Percentiles rank a stretch among this genome's conserved stretches.
Evolutionary conservation across 306 rosid genomes (phyloP).

Genomic region (Glycyrrhiza uralensis): DNA sequence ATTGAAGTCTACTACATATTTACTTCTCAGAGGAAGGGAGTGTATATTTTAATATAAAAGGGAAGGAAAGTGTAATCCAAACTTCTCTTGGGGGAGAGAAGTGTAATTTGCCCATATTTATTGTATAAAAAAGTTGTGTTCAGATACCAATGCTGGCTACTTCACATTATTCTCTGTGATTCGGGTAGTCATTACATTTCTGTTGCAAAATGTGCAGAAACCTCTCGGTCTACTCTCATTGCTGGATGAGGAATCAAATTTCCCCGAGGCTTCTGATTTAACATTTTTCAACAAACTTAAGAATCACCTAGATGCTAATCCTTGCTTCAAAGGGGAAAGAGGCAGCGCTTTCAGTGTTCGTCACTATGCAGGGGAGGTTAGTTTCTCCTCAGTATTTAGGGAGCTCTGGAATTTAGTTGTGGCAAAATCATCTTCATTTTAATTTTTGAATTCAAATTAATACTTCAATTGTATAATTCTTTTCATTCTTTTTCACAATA

Average conservation of each 20-base stretch:
- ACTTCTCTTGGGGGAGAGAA: too few species aligned
- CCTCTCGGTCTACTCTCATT: conserved; percentile 67
- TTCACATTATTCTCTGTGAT: conserved; percentile 18
- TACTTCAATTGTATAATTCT: not conserved
- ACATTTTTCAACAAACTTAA: conserved; percentile 71
- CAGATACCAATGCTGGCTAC: not conserved
- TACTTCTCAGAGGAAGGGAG: too few species aligned
- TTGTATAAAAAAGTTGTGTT: not conserved
- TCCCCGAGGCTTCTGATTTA: conserved; percentile 78
- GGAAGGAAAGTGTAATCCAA: too few species aligned
- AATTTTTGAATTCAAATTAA: not conserved
- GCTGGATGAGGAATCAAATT: conserved; percentile 85
- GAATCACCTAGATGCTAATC: conserved; percentile 54
- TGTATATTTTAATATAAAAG: too few species aligned
- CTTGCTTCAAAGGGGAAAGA: conserved; percentile 80
- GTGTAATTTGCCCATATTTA: too few species aligned
- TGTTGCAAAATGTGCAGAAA: conserved; percentile 58
- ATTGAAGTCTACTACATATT: too few species aligned
- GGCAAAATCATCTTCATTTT: not conserved
- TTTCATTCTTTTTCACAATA: not conserved
- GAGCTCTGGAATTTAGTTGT: conserved; percentile 17
- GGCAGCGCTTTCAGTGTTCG: conserved; percentile 70
- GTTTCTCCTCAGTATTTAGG: conserved; percentile 34
- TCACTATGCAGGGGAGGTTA: conserved; percentile 95
- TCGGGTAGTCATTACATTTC: conserved; percentile 21